Percentiles rank a stretch among this genome's conserved stretches.
Conservation (phyloP, 202 grass and related monocot genomes). For the Eragrostis tef region DNA sequence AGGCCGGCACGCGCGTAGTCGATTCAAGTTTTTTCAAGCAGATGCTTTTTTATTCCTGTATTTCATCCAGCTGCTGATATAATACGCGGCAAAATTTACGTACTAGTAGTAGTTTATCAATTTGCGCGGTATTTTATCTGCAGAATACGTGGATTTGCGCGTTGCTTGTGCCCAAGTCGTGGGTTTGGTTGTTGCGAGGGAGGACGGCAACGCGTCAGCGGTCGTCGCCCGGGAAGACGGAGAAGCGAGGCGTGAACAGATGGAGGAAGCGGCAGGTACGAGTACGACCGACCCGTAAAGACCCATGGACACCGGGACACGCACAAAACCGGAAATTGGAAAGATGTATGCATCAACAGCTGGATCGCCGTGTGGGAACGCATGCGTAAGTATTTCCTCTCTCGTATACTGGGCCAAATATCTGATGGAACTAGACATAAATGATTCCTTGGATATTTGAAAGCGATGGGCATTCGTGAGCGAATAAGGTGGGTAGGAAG, state of each 20-base stretch:
- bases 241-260: neutral
- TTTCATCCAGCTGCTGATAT: neutral
- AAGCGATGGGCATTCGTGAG: neutral
- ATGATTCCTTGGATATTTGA: neutral
- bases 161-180: neutral
- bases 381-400: neutral
- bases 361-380: neutral
- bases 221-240: too few species aligned
- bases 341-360: neutral
- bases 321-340: neutral
- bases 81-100: neutral
- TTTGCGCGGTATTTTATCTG: too few species aligned
- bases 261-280: constrained; percentile 3
- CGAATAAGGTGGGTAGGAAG: neutral
- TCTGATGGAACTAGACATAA: neutral
- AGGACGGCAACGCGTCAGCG: neutral
- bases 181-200: neutral
- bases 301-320: neutral
- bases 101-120: neutral
- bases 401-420: neutral
- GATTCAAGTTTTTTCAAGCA: neutral
- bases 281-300: neutral
- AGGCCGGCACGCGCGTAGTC: neutral
- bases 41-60: neutral
- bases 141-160: neutral